Evolutionary conservation across 345 rosid genomes (phyloP).

Genomic region (Raphanus raphanistrum): DNA sequence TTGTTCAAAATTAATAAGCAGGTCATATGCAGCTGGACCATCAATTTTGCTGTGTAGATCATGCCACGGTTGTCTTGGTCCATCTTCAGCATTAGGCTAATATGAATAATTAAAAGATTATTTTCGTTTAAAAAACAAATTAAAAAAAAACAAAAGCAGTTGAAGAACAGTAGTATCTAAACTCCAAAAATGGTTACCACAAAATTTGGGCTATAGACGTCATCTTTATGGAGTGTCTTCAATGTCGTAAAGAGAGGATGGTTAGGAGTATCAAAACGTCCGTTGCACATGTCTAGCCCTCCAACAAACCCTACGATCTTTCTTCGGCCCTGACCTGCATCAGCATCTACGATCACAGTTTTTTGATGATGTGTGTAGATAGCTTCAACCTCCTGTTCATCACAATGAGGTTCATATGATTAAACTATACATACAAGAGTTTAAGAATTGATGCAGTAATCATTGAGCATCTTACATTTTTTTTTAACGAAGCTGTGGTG

Average conservation of each 20-base stretch:
- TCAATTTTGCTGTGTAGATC: conserved; percentile 80
- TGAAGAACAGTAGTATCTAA: not conserved
- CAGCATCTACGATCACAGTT: conserved; percentile 79
- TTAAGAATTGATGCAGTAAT: conserved; percentile 2
- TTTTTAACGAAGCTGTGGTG: conserved; percentile 67
- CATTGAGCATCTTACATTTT: conserved; percentile 52
- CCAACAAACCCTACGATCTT: conserved; percentile 71
- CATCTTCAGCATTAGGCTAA: conserved; percentile 54
- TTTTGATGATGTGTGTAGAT: conserved; percentile 82
- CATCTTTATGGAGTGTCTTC: conserved; percentile 58
- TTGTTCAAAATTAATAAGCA: conserved; percentile 83
- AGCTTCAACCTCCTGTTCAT: conserved; percentile 53
- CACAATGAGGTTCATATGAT: conserved; percentile 22
- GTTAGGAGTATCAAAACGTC: conserved; percentile 65
- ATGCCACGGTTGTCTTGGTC: conserved; percentile 98
- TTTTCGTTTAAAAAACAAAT: not conserved
- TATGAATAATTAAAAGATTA: not conserved
- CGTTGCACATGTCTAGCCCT: conserved; percentile 71
- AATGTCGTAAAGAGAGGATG: conserved; percentile 62
- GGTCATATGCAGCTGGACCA: conserved; percentile 93
- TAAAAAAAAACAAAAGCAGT: not conserved
- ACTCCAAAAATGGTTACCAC: conserved; percentile 45
- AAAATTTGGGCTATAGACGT: conserved; percentile 56
- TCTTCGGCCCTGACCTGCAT: conserved; percentile 58
- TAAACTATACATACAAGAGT: not conserved